These are phyloP conservation scores for Ganoderma lingzhi DNA, from an alignment of 1,284 basidiomycete species.

Conservation along the genomic window DNA sequence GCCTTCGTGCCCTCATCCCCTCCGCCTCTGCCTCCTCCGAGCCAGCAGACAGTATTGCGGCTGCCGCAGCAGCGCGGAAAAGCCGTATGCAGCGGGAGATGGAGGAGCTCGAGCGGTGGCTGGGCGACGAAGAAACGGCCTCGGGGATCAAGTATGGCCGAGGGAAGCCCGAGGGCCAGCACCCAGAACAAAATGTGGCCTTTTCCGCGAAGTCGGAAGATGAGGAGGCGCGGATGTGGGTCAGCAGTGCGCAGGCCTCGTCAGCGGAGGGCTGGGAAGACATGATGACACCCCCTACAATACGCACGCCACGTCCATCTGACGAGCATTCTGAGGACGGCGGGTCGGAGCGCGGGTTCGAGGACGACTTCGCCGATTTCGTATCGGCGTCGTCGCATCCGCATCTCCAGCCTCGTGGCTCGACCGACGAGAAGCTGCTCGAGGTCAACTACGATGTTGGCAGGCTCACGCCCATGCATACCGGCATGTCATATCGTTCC, in stretches of 20 bases:
- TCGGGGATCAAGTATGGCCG: slow-evolving; percentile 23
- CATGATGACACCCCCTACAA: slow-evolving; percentile 37
- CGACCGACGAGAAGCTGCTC: slow-evolving; percentile 25
- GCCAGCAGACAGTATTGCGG: slow-evolving; percentile 17
- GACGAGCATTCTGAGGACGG: slow-evolving; percentile 3
- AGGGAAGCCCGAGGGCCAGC: slow-evolving; percentile 14
- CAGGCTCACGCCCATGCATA: slow-evolving; percentile 40
- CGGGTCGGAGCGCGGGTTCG: slow-evolving; percentile 53
- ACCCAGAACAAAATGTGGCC: neutral
- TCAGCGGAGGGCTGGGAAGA: slow-evolving; percentile 34
- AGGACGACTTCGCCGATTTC: slow-evolving; percentile 82
- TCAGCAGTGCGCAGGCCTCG: slow-evolving; percentile 27
- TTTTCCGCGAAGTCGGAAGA: slow-evolving; percentile 4
- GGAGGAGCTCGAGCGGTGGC: slow-evolving; percentile 67
- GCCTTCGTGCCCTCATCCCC: slow-evolving; percentile 44
- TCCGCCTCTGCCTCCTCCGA: slow-evolving; percentile 18
- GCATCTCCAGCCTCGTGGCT: slow-evolving; percentile 24
- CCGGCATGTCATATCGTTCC: slow-evolving; percentile 55
- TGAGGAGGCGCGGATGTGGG: slow-evolving; percentile 35
- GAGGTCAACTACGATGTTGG: slow-evolving; percentile 33
- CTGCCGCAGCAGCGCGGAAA: slow-evolving; percentile 37
- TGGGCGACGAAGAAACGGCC: slow-evolving; percentile 54
- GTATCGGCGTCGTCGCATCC: slow-evolving; percentile 51
- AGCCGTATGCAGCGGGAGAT: slow-evolving; percentile 57
- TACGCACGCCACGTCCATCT: slow-evolving; percentile 32